Percentiles rank a stretch among this genome's conserved stretches.
Conservation (phyloP, 495 filamentous ascomycete genomes). For the Talaromyces borbonicus region DNA sequence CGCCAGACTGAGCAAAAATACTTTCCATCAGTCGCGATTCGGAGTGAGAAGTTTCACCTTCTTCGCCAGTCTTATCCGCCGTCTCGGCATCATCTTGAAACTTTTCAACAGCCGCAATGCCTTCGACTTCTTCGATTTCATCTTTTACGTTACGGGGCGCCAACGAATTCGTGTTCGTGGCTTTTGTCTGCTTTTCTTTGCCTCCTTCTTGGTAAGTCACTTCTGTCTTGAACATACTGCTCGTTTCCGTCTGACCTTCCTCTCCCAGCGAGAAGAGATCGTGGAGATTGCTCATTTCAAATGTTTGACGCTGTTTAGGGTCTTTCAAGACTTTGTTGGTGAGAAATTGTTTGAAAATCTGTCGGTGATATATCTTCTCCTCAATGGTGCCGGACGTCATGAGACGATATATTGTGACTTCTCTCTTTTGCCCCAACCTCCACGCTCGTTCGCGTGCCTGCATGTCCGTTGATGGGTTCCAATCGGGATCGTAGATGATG, state of each 20-base stretch:
- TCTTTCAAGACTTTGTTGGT: constrained; percentile 91
- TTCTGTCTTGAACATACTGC: constrained; percentile 72
- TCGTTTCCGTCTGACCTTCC: constrained; percentile 68
- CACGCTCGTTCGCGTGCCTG: constrained; percentile 95
- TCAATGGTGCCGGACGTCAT: constrained; percentile 98
- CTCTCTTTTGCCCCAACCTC: constrained; percentile 87
- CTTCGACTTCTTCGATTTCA: constrained; percentile 41
- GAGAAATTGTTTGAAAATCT: constrained; percentile 94
- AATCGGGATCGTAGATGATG: constrained; percentile 96
- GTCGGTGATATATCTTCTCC: constrained; percentile 97
- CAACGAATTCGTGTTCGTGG: neutral
- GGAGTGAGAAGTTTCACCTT: constrained; percentile 35
- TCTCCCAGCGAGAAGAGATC: constrained; percentile 79
- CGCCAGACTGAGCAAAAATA: constrained; percentile 74
- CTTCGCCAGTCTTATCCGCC: constrained; percentile 19
- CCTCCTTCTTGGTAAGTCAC: constrained; percentile 45
- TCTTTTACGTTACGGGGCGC: constrained; percentile 20
- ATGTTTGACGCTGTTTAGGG: constrained; percentile 78
- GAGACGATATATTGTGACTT: constrained; percentile 87
- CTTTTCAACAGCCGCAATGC: constrained; percentile 48
- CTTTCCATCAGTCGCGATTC: constrained; percentile 70
- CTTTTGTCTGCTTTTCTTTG: constrained; percentile 3
- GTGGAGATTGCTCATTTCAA: constrained; percentile 76
- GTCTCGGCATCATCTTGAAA: constrained; percentile 37
- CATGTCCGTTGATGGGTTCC: constrained; percentile 90